These are phyloP conservation scores for Barnettozyma siamensis DNA, from an alignment of 805 yeast species.

Conservation along the genomic window DNA sequence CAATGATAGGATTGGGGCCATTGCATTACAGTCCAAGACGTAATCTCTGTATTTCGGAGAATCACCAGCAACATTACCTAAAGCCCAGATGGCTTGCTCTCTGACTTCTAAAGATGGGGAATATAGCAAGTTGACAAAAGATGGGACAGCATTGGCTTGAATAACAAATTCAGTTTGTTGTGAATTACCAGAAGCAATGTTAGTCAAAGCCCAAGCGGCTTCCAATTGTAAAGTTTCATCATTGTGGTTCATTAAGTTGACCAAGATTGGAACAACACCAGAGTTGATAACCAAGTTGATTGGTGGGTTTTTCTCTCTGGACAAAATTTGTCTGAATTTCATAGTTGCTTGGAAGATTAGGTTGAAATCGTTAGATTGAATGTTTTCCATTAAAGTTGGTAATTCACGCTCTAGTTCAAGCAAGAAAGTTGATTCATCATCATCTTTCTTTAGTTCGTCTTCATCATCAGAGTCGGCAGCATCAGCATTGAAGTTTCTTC, in stretches of 20 bases:
- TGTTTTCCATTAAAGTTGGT: constrained; percentile 79
- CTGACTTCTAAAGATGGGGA: constrained; percentile 86
- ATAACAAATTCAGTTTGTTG: constrained; percentile 88
- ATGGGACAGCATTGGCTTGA: constrained; percentile 90
- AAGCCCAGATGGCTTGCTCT: constrained; percentile 99
- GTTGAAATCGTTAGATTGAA: constrained; percentile 70
- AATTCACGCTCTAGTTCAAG: constrained; percentile 56
- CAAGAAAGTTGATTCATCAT: constrained; percentile 38
- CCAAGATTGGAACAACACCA: constrained; percentile 91
- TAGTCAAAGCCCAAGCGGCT: constrained; percentile 99
- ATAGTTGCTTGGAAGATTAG: constrained; percentile 84
- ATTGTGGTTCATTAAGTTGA: constrained; percentile 74
- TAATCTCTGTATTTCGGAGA: constrained; percentile 85
- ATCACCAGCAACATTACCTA: constrained; percentile 99
- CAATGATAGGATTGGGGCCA: constrained; percentile 78
- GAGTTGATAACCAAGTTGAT: constrained; percentile 87
- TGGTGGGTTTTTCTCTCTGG: constrained; percentile 95
- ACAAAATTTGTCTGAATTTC: constrained; percentile 86
- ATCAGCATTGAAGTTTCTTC: constrained; percentile 64
- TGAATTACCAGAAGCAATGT: constrained; percentile 91
- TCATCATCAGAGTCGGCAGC: constrained; percentile 51
- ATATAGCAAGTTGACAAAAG: constrained; percentile 74
- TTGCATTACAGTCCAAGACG: constrained; percentile 79
- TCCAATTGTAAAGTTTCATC: constrained; percentile 89
- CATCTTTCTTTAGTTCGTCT: constrained; percentile 25